Conservation (phyloP, 2,329 filamentous ascomycete genomes). For the Achaetomium macrosporum region DNA sequence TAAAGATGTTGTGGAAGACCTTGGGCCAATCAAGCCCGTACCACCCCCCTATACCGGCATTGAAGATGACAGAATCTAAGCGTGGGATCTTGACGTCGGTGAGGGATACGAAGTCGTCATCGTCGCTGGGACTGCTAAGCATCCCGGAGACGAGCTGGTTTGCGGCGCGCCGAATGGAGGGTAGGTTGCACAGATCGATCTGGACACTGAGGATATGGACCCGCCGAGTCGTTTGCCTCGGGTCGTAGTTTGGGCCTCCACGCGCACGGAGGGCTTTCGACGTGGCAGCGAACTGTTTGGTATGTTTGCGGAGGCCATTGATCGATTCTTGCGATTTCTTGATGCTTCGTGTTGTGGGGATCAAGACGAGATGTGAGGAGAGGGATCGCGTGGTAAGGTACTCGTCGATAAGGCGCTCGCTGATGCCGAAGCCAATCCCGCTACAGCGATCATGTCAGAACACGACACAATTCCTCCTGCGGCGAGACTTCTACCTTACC, state of each 20-base stretch:
- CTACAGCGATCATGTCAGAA: constrained; percentile 43
- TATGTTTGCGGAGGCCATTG: constrained; percentile 55
- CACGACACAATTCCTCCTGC: neutral
- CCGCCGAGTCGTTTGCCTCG: constrained; percentile 40
- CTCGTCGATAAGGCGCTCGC: constrained; percentile 81
- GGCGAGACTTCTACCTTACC: constrained; percentile 44
- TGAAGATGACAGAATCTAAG: constrained; percentile 74
- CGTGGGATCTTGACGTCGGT: constrained; percentile 53
- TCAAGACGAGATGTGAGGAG: constrained; percentile 65
- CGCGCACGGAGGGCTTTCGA: constrained; percentile 36
- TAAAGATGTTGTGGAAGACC: constrained; percentile 51
- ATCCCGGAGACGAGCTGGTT: constrained; percentile 39
- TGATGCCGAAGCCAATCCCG: constrained; percentile 79
- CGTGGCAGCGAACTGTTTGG: constrained; percentile 43
- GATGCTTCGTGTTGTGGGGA: constrained; percentile 74
- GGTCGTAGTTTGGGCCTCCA: constrained; percentile 34
- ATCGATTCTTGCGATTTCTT: constrained; percentile 71
- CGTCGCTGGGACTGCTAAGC: constrained; percentile 40
- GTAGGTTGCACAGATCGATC: constrained; percentile 56
- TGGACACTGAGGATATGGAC: constrained; percentile 55
- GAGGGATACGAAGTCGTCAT: constrained; percentile 33
- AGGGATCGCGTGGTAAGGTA: constrained; percentile 67
- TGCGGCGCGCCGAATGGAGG: constrained; percentile 45
- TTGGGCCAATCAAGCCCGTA: constrained; percentile 64
- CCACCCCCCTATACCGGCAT: constrained; percentile 87